Conservation (phyloP, 2,329 filamentous ascomycete species). For the Aspergillus fructus region DNA sequence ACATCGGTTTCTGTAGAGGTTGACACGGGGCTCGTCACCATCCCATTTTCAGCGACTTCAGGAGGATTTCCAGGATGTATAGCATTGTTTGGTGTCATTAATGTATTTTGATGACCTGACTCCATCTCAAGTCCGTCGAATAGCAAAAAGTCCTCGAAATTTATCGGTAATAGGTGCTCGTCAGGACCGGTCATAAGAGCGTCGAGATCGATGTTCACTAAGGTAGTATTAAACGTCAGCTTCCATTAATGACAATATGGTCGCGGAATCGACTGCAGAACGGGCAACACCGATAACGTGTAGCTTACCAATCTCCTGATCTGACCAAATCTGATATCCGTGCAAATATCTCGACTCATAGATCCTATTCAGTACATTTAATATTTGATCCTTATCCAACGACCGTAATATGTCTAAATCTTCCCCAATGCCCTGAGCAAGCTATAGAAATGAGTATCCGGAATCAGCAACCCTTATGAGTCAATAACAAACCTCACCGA, state of each 20-base stretch:
- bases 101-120: not conserved
- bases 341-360: not conserved
- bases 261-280: not conserved
- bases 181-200: not conserved
- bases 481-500: no score
- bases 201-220: not conserved
- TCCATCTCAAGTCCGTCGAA: not conserved
- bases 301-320: not conserved
- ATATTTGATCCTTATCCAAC: not conserved
- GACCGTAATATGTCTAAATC: not conserved
- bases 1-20: not conserved
- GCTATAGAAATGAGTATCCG: not conserved
- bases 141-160: not conserved
- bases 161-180: not conserved
- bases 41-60: not conserved
- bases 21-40: not conserved
- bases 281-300: not conserved
- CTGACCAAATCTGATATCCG: not conserved
- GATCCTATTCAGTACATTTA: not conserved
- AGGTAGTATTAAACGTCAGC: not conserved
- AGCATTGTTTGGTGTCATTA: not conserved
- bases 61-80: not conserved
- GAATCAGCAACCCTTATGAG: not conserved
- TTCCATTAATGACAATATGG: not conserved
- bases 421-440: not conserved